Base-by-base conservation (phyloP, 345 rosid species). In the Boechera divaricarpa region DNA sequence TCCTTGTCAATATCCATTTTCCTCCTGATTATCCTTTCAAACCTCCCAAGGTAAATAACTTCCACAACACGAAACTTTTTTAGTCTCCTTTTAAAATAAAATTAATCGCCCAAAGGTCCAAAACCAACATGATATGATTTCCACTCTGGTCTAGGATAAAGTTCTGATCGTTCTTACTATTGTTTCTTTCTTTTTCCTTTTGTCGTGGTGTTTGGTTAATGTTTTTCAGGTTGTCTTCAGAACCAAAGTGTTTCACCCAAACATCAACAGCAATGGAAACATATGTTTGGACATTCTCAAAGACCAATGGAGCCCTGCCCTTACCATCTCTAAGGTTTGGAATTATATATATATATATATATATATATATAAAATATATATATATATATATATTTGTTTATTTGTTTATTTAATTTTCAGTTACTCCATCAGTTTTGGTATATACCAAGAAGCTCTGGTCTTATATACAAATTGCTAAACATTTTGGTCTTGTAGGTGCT, bases 271-370 rank as follows among this genome's bases (percentile, higher is more conserved):
- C 71, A 88, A 85, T 49, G 92, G 92, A 29, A 88, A 79, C 70
- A 88, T 88, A 32, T 86, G 87, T 84, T 73, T 88, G 79, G 92
- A 88, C 78, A 86, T 85, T 72, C 87, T 88, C 55, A 88, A 86
- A 72, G 88, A 88, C 60, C 92, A 88, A 70, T 88, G 92, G 92
- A 88, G 92, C 70, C 92, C 88, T 60, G 92, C 90, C 12, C 92
- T 88, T 36, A 88, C 92, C 74, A 83, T 86, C 31, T 88, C 88
- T 15, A 88, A 88, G 88, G 91, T 88, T 32, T 39, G 41, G 38
- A 12, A 28, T 21, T 3, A 7, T 38, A 38, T 38, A 38, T 9
- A 9, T 2, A 38, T 38, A 38, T 33, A 33, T 33, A n/a, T n/a
- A n/a, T n/a, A n/a, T n/a, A n/a, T n/a, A 35, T 35, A 35, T 45